A percentile compares a stretch with the other conserved stretches of the same genome.
phyloP scores from a whole-genome alignment of 202 grass and related monocot genomes.

The Musa balbisiana region DNA sequence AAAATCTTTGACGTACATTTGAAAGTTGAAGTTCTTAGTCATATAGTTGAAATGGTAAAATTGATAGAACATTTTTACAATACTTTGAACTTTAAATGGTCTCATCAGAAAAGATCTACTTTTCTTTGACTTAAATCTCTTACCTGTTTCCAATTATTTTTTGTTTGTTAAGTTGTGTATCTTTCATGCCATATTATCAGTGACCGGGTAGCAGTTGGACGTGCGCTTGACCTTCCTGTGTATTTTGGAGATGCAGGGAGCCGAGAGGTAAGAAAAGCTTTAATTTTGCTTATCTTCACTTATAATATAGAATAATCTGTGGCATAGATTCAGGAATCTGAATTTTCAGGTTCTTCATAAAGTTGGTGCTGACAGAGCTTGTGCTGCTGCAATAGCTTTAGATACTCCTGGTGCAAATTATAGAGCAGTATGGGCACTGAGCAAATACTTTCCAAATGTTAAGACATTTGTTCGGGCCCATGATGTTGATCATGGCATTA shows the following conservation, averaged over 20 bases:
- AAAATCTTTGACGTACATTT: neutral
- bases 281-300: neutral
- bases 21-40: neutral
- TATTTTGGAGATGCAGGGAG: slow-evolving; percentile 99
- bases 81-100: neutral
- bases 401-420: slow-evolving; percentile 98
- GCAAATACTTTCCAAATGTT: slow-evolving; percentile 92
- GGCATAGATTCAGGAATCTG: neutral
- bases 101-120: neutral
- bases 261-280: slow-evolving; percentile 57
- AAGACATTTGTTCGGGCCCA: slow-evolving; percentile 98
- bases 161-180: neutral
- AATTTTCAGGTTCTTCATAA: slow-evolving; percentile 77
- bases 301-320: neutral
- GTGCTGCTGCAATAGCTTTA: slow-evolving; percentile 93
- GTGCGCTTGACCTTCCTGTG: slow-evolving; percentile 85
- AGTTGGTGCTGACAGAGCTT: slow-evolving; percentile 96
- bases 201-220: slow-evolving; percentile 85
- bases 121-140: neutral
- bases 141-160: neutral
- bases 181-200: slow-evolving; percentile 32
- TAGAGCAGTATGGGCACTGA: slow-evolving; percentile 95
- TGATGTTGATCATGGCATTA: slow-evolving; percentile 96
- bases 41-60: too few relatives aligned
- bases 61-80: neutral